Evolutionary conservation across 495 filamentous ascomycete genomes (phyloP).

Genomic region (Letharia columbiana): DNA sequence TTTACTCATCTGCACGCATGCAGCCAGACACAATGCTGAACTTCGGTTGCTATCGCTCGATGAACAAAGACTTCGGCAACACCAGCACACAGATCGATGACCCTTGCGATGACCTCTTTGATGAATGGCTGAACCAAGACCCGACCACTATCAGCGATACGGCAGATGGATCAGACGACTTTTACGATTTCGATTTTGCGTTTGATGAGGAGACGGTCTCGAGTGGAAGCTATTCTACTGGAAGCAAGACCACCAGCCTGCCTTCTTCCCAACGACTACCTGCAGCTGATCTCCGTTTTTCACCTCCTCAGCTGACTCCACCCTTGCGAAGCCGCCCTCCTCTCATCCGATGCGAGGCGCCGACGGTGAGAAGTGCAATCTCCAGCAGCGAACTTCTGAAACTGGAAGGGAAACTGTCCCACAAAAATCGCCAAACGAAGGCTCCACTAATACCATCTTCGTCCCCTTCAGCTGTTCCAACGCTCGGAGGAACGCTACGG

Average conservation of each 20-base stretch:
- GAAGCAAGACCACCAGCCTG: slow-evolving; percentile 5
- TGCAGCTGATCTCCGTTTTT: neutral
- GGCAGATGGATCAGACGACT: slow-evolving; percentile 35
- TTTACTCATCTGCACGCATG: slow-evolving; percentile 25
- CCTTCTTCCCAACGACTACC: slow-evolving; percentile 12
- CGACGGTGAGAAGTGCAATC: slow-evolving; percentile 9
- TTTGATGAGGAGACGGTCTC: slow-evolving; percentile 34
- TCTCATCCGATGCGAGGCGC: slow-evolving; percentile 5
- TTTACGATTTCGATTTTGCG: slow-evolving; percentile 39
- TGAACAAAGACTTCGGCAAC: slow-evolving; percentile 35
- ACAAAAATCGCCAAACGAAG: neutral
- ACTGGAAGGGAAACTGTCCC: slow-evolving; percentile 18
- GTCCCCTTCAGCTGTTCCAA: slow-evolving; percentile 5
- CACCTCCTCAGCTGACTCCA: neutral
- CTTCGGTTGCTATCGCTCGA: slow-evolving; percentile 19
- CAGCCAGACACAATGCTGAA: slow-evolving; percentile 22
- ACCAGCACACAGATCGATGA: slow-evolving; percentile 44
- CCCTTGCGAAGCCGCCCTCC: slow-evolving; percentile 14
- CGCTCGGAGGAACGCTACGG: slow-evolving; percentile 21
- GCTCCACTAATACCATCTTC: neutral
- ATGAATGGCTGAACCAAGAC: slow-evolving; percentile 46
- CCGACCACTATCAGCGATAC: slow-evolving; percentile 27
- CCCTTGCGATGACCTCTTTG: slow-evolving; percentile 46
- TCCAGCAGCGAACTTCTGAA: slow-evolving; percentile 21
- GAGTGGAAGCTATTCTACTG: slow-evolving; percentile 19